Conservation (phyloP, 1,284 basidiomycete species). For the Wallemia hederae region DNA sequence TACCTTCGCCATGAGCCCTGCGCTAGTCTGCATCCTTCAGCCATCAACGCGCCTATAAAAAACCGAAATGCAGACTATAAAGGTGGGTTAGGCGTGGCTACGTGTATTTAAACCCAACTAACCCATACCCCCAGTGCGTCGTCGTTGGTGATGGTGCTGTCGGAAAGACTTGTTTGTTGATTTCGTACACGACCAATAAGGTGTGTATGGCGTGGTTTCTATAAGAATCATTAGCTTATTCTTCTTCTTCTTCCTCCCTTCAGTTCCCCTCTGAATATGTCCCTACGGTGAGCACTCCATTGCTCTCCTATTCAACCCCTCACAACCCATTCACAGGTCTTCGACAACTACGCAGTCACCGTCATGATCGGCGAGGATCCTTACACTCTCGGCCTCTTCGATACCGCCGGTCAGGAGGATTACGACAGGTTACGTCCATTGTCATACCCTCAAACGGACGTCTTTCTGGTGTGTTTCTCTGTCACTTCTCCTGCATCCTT, state of each 20-base stretch:
- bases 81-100: background rate
- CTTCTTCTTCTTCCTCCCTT: background rate
- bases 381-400: conserved; percentile 91
- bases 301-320: conserved; percentile 7
- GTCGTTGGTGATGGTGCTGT: conserved; percentile 99
- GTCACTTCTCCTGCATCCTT: conserved; percentile 95
- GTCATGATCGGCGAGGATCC: conserved; percentile 99
- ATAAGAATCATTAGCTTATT: background rate
- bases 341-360: conserved; percentile 94
- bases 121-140: conserved; percentile 14
- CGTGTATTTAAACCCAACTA: conserved; percentile 12
- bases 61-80: background rate
- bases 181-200: conserved; percentile 94
- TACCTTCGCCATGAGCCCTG: too few species aligned
- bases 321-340: conserved; percentile 29
- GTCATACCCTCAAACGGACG: conserved; percentile 98
- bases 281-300: conserved; percentile 48
- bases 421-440: conserved; percentile 94
- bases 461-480: conserved; percentile 97
- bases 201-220: conserved; percentile 14
- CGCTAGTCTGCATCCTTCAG: too few species aligned
- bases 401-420: conserved; percentile 98
- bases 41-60: too few species aligned
- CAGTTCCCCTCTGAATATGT: conserved; percentile 97
- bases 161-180: conserved; percentile 97